phyloP scores from a whole-genome alignment of 1,139 yeast genomes.

The Candida sanyaensis region DNA sequence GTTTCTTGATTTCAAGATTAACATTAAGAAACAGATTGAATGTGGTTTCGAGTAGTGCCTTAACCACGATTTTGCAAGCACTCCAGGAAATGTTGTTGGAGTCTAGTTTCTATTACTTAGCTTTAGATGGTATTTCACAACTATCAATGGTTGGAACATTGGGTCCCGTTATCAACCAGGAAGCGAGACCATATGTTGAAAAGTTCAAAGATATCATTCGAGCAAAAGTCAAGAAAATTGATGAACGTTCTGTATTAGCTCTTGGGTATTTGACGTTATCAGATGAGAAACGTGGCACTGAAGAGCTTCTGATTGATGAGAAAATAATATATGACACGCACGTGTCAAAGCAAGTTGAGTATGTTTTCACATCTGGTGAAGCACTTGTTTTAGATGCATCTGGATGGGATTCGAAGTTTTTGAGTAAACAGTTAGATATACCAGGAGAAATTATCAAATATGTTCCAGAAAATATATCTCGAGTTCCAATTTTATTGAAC shows the following conservation, averaged over 20 bases:
- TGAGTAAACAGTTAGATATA: constrained; percentile 55
- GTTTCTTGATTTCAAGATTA: constrained; percentile 56
- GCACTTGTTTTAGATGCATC: constrained; percentile 70
- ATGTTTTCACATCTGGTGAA: constrained; percentile 80
- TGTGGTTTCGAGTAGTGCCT: constrained; percentile 16
- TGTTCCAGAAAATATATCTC: constrained; percentile 20
- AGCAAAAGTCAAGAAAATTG: constrained; percentile 53
- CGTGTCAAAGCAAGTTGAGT: constrained; percentile 70
- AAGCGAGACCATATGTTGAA: constrained; percentile 16
- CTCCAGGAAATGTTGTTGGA: constrained; percentile 22
- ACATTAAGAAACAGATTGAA: constrained; percentile 36
- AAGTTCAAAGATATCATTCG: constrained; percentile 28
- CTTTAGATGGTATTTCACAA: constrained; percentile 54
- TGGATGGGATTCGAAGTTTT: constrained; percentile 72
- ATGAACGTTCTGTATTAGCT: constrained; percentile 61
- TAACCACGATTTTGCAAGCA: constrained; percentile 5
- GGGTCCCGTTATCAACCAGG: constrained; percentile 27
- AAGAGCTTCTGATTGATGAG: constrained; percentile 16
- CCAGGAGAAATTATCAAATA: constrained; percentile 27
- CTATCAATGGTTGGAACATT: constrained; percentile 62
- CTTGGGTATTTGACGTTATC: constrained; percentile 55
- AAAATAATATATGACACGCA: constrained; percentile 56
- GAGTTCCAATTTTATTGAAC: constrained; percentile 42
- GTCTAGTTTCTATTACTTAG: constrained; percentile 24
- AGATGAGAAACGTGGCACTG: neutral